Base-by-base conservation (phyloP, 2,329 filamentous ascomycete species). In the Zasmidium citrigriseum region DNA sequence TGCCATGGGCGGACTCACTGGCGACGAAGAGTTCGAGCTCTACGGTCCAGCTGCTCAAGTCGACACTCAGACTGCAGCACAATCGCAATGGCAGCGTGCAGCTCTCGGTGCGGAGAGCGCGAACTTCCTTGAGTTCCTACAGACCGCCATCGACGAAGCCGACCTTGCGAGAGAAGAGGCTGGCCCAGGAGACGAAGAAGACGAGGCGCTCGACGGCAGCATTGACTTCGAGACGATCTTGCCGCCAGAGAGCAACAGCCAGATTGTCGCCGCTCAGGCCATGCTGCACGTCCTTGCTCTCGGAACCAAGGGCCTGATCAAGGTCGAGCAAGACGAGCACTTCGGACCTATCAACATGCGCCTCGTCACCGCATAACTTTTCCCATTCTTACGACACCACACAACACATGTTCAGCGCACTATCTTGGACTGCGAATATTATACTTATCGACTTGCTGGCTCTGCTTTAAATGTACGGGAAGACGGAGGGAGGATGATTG, bases 221-320 rank as follows among this genome's bases (percentile, higher is more conserved):
- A 77, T 95, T 45, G 76, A 81, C 0, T 96, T 97, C 68, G 84
- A 88, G 47, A 77, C 85, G 50, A 75, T 96, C 10, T 84, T 95
- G 46, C 80, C 84, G n/a, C 82, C 85, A 0, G 69, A 69, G 10
- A 74, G 78, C 45, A 85, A 83, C 25, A 78, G 72, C 45, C 81
- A 78, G 34, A 77, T 84, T 25, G 86, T 91, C 12, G 89, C 88
- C 9, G 86, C 89, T 1, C 89, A 92, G 71, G 90, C 86, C 0
- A 88, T 91, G 70, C 85, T 89, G 75, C 89, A 95, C 71, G 80
- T 90, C 1, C 81, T 96, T 14, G 80, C 83, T 11, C 80, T 95
- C 46, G 87, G 85, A 2, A 73, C 71, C 27, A 77, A 77, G 64
- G 73, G 73, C 10, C 61, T 80, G 57, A 64, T 81, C 57, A 72